phyloP scores from a whole-genome alignment of 2,329 filamentous ascomycete genomes.

The Chaetomium olivaceum region DNA sequence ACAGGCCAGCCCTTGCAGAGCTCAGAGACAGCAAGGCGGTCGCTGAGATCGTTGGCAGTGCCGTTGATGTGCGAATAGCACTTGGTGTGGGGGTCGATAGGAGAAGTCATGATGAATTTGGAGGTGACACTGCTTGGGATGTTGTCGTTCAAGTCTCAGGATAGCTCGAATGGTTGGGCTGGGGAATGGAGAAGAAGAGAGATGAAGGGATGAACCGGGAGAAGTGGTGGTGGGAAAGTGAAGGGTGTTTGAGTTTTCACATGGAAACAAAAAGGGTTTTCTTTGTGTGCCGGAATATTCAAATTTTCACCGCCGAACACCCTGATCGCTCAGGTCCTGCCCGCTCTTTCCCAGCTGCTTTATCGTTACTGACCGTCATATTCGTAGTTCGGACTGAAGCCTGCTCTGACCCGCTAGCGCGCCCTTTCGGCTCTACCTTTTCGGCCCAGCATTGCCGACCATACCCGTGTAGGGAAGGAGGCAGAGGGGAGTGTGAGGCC shows the following conservation, averaged over 20 bases:
- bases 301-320: not conserved
- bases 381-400: not conserved
- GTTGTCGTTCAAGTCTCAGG: not conserved
- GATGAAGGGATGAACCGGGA: not conserved
- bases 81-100: slow-evolving; percentile 37
- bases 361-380: not conserved
- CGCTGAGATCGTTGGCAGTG: slow-evolving; percentile 42
- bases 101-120: slow-evolving; percentile 36
- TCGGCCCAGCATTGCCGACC: not conserved
- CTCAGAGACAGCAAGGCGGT: slow-evolving; percentile 50
- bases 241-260: not conserved
- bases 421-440: not conserved
- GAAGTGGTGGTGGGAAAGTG: not conserved
- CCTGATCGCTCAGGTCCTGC: not conserved
- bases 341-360: not conserved
- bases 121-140: not conserved
- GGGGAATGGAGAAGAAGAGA: not conserved
- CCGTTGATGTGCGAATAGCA: slow-evolving; percentile 50
- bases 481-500: not conserved
- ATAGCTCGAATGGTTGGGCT: not conserved
- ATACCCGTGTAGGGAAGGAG: not conserved
- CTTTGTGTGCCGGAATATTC: not conserved
- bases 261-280: not conserved
- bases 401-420: not conserved
- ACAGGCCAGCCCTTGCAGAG: slow-evolving; percentile 57